Conservation (phyloP, 306 rosid genomes). For the Malus sieversii region DNA sequence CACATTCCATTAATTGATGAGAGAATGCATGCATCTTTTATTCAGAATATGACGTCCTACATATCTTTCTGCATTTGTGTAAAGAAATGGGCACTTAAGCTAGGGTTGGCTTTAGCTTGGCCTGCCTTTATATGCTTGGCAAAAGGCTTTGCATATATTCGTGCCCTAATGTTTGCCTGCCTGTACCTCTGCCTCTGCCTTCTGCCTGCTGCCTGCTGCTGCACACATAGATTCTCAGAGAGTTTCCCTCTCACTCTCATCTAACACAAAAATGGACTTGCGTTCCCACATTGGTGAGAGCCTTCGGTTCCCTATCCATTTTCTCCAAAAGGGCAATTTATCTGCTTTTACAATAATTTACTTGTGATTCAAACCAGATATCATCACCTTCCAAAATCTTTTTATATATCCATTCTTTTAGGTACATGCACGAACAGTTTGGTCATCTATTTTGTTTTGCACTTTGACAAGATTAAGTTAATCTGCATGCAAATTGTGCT, state of each 20-base stretch:
- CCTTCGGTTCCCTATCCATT: slow-evolving; percentile 27
- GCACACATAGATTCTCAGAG: slow-evolving; percentile 25
- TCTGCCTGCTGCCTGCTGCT: not conserved
- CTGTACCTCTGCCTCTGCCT: slow-evolving; percentile 9
- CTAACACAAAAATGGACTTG: slow-evolving; percentile 25
- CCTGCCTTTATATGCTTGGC: slow-evolving; percentile 24
- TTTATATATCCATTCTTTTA: not conserved
- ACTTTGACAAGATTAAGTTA: not conserved
- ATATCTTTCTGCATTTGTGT: slow-evolving; percentile 21
- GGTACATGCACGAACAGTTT: not conserved
- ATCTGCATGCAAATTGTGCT: not conserved
- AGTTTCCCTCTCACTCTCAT: not conserved
- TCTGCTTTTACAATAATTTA: slow-evolving; percentile 20
- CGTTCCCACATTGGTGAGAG: slow-evolving; percentile 1
- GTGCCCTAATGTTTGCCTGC: slow-evolving; percentile 4
- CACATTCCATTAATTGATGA: not conserved
- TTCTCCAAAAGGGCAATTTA: slow-evolving; percentile 29
- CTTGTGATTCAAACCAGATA: slow-evolving; percentile 1
- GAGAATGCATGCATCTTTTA: not conserved
- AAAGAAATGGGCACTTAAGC: slow-evolving; percentile 30
- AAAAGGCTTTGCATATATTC: not conserved
- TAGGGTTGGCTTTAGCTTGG: slow-evolving; percentile 26
- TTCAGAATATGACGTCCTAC: slow-evolving; percentile 4
- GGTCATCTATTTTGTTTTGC: not conserved
- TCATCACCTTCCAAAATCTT: slow-evolving; percentile 12